These are phyloP conservation scores for Casuarina glauca DNA, from an alignment of 306 rosid species.

Conservation along the genomic window DNA sequence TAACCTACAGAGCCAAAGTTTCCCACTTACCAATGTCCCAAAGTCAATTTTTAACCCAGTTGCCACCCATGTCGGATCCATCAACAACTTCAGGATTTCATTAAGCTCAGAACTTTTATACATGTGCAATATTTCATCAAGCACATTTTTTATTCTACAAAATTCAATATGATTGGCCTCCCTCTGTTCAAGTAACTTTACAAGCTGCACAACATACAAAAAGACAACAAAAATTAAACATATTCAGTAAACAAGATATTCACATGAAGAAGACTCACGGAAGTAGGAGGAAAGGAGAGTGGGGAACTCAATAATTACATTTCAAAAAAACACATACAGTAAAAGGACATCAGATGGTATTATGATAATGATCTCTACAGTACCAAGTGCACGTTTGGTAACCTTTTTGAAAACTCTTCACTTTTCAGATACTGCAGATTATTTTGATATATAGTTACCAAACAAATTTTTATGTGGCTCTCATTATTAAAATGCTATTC, in stretches of 20 bases:
- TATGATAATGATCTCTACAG: no score
- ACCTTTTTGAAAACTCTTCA: no score
- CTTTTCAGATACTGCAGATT: no score
- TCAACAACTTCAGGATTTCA: slow-evolving; percentile 69
- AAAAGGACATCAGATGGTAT: no score
- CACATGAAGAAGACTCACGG: neutral
- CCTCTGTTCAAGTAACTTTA: slow-evolving; percentile 87
- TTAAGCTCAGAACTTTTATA: slow-evolving; percentile 56
- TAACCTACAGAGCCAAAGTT: slow-evolving; percentile 3
- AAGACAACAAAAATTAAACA: slow-evolving; percentile 27
- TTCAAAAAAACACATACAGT: no score
- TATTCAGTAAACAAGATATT: neutral
- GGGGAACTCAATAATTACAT: neutral
- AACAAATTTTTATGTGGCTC: no score
- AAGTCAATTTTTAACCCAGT: slow-evolving; percentile 87
- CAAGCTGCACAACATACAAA: slow-evolving; percentile 65
- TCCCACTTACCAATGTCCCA: slow-evolving; percentile 67
- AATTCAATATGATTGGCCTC: slow-evolving; percentile 95
- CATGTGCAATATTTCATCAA: slow-evolving; percentile 85
- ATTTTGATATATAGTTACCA: no score
- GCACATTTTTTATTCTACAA: slow-evolving; percentile 86
- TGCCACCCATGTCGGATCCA: slow-evolving; percentile 85
- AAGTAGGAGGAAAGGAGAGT: neutral
- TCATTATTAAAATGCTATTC: no score
- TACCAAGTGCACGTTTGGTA: no score